phyloP scores from a whole-genome alignment of 176 grass and related monocot species.

The Sorghum bicolor region DNA sequence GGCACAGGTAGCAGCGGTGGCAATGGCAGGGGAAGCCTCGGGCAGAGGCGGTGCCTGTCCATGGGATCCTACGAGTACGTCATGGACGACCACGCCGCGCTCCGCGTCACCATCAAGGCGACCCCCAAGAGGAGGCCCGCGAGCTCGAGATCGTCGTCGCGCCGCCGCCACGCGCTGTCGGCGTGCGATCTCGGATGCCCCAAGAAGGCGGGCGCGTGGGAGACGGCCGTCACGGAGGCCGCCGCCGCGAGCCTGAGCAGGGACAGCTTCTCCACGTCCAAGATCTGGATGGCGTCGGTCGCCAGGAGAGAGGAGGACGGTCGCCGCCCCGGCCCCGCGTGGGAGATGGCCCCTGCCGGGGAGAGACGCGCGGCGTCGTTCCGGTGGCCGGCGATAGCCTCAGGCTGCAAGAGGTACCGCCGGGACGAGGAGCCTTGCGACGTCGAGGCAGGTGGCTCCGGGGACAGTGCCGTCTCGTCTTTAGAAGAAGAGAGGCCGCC shows the following conservation, averaged over 20 bases:
- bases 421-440: slow-evolving; percentile 22
- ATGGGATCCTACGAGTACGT: slow-evolving; percentile 98
- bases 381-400: too few species aligned
- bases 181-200: slow-evolving; percentile 65
- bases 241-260: background rate
- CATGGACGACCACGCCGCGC: slow-evolving; percentile 56
- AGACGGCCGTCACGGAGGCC: slow-evolving; percentile 43
- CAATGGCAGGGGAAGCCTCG: slow-evolving; percentile 22
- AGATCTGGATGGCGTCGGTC: too few species aligned
- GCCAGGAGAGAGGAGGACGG: too few species aligned
- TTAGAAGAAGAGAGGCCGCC: slow-evolving; percentile 37
- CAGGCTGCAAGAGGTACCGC: too few species aligned
- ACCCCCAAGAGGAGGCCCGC: slow-evolving; percentile 54
- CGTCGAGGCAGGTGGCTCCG: slow-evolving; percentile 23
- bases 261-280: too few species aligned
- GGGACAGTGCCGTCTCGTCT: slow-evolving; percentile 12
- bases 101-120: slow-evolving; percentile 60
- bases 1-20: background rate
- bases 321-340: too few species aligned
- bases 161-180: slow-evolving; percentile 57
- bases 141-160: slow-evolving; percentile 34
- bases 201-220: slow-evolving; percentile 49
- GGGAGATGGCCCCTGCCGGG: too few species aligned
- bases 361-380: too few species aligned
- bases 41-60: slow-evolving; percentile 77